Evolutionary conservation across 805 yeast species (phyloP).

Genomic region (Lipomyces spencermartinsiae): DNA sequence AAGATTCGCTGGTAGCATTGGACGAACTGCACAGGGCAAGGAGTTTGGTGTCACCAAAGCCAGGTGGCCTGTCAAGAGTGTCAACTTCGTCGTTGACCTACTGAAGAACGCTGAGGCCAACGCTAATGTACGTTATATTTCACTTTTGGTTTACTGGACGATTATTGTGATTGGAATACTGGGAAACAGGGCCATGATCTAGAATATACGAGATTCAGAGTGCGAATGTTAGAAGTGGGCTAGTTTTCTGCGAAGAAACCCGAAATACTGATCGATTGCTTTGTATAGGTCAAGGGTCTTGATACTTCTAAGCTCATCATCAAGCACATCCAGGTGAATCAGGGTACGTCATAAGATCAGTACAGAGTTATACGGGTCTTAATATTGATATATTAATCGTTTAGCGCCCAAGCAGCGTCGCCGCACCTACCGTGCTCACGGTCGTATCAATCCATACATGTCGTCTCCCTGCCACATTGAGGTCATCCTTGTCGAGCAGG

Average conservation of each 20-base stretch:
- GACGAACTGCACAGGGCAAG: constrained; percentile 99
- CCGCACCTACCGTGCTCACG: constrained; percentile 99
- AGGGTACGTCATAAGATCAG: constrained; percentile 45
- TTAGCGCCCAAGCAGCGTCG: constrained; percentile 98
- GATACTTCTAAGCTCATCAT: constrained; percentile 92
- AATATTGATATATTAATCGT: constrained; percentile 3
- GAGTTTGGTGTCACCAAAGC: constrained; percentile 99
- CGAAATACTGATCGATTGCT: constrained; percentile 12
- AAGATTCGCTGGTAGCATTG: constrained; percentile 94
- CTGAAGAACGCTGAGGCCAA: constrained; percentile 97
- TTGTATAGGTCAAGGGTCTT: constrained; percentile 82
- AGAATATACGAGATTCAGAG: neutral
- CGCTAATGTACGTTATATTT: constrained; percentile 66
- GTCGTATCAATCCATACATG: constrained; percentile 99
- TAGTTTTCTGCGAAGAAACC: neutral
- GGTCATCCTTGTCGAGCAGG: constrained; percentile 93
- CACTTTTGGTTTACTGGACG: neutral
- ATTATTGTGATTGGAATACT: neutral
- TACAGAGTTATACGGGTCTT: neutral
- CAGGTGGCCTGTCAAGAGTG: constrained; percentile 99
- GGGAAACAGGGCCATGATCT: neutral
- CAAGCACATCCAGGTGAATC: constrained; percentile 99
- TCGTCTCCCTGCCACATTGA: constrained; percentile 99
- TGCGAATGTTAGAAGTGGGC: neutral
- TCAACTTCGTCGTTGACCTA: constrained; percentile 91